phyloP scores from a whole-genome alignment of 2,329 filamentous ascomycete species.

The Hypoxylon sp. region DNA sequence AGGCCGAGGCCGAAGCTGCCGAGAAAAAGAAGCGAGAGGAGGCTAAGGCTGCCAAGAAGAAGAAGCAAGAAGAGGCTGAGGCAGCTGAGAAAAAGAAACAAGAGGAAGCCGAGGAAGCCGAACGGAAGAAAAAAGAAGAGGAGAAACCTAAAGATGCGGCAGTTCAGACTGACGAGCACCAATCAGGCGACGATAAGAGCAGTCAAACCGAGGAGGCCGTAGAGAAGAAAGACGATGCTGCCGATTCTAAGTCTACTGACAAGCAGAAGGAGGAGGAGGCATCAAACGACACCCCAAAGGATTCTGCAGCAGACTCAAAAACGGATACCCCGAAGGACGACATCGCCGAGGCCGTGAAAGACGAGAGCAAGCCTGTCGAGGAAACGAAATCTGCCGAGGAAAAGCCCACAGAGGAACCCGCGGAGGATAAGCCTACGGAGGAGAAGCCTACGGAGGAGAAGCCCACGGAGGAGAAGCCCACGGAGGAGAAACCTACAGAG shows the following conservation, averaged over 20 bases:
- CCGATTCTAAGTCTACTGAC: slow-evolving; percentile 36
- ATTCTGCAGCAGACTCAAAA: slow-evolving; percentile 18
- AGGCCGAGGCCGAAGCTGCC: slow-evolving; percentile 55
- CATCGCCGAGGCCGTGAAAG: slow-evolving; percentile 11
- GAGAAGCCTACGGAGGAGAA: slow-evolving; percentile 32
- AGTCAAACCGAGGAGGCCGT: slow-evolving; percentile 46
- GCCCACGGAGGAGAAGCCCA: slow-evolving; percentile 17
- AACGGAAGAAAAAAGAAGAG: slow-evolving; percentile 47
- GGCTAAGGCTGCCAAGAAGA: slow-evolving; percentile 45
- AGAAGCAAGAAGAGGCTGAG: slow-evolving; percentile 53
- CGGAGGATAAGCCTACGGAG: slow-evolving; percentile 12
- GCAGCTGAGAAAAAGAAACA: slow-evolving; percentile 40
- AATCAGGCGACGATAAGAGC: slow-evolving; percentile 49
- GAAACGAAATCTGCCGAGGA: slow-evolving; percentile 19
- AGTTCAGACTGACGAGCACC: slow-evolving; percentile 53
- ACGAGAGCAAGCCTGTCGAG: slow-evolving; percentile 15
- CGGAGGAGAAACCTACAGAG: slow-evolving; percentile 30
- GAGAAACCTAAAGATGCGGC: slow-evolving; percentile 52
- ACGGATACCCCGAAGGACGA: slow-evolving; percentile 23
- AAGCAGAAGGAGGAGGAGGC: slow-evolving; percentile 31
- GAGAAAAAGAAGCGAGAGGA: slow-evolving; percentile 52
- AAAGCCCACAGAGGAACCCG: slow-evolving; percentile 11
- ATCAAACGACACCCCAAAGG: slow-evolving; percentile 28
- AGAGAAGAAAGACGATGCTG: slow-evolving; percentile 39
- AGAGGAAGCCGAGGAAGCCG: slow-evolving; percentile 50